Conservation (phyloP, 2,329 filamentous ascomycete genomes). For the Aaosphaeria pasadenensis region DNA sequence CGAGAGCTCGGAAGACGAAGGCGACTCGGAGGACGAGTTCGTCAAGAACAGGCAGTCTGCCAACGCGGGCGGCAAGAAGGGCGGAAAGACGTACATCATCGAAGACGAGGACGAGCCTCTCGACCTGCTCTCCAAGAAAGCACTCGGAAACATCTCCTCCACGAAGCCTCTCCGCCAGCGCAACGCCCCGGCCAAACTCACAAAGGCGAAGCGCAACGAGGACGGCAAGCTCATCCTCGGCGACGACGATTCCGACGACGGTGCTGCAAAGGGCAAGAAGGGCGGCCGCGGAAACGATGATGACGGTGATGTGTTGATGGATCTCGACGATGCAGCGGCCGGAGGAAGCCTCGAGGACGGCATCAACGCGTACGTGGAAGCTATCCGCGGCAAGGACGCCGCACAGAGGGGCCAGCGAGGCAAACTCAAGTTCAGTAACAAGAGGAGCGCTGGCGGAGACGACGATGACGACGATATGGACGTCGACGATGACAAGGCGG, state of each 20-base stretch:
- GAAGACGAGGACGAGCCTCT: conserved; percentile 94
- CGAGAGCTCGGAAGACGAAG: conserved; percentile 56
- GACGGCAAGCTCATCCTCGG: conserved; percentile 81
- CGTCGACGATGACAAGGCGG: conserved; percentile 16
- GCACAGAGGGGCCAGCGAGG: conserved; percentile 58
- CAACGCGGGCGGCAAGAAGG: conserved; percentile 31
- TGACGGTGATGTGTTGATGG: conserved; percentile 56
- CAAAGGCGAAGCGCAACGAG: conserved; percentile 54
- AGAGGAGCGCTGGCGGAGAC: conserved; percentile 41
- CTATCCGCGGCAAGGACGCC: conserved; percentile 59
- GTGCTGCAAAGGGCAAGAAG: conserved; percentile 13
- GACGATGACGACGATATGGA: conserved; percentile 39
- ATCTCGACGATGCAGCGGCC: conserved; percentile 50
- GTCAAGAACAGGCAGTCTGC: conserved; percentile 30
- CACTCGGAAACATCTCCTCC: conserved; percentile 88
- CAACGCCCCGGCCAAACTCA: conserved; percentile 44
- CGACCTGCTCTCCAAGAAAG: conserved; percentile 84
- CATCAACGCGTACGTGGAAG: conserved; percentile 61
- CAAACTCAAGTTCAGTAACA: conserved; percentile 59
- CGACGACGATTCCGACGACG: conserved; percentile 42
- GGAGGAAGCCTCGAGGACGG: conserved; percentile 46
- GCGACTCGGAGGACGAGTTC: conserved; percentile 34
- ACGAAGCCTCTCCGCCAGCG: conserved; percentile 73
- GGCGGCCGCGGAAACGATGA: conserved; percentile 15
- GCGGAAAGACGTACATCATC: conserved; percentile 75